These are phyloP conservation scores for Fagus sylvatica DNA, from an alignment of 306 rosid genomes.

Conservation along the genomic window DNA sequence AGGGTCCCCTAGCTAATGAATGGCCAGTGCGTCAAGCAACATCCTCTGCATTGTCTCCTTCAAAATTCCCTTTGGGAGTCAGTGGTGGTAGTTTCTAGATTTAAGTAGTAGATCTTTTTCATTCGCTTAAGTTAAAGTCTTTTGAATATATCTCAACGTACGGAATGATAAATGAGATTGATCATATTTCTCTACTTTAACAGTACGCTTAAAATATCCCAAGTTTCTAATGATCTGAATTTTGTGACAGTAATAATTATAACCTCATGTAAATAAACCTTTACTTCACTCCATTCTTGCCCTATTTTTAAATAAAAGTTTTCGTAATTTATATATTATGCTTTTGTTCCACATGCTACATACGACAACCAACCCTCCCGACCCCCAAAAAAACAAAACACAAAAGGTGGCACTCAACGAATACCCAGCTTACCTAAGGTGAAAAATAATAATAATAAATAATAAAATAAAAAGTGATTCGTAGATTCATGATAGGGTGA, in stretches of 20 bases:
- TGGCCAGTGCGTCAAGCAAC: slow-evolving; percentile 83
- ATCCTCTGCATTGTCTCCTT: slow-evolving; percentile 59
- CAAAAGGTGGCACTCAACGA: too few species aligned
- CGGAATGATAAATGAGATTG: slow-evolving; percentile 49
- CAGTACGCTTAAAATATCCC: slow-evolving; percentile 12
- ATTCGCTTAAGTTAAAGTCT: slow-evolving; percentile 20
- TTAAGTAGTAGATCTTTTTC: slow-evolving; percentile 31
- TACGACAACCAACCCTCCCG: too few species aligned
- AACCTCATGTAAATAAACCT: neutral
- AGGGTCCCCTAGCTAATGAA: slow-evolving; percentile 13
- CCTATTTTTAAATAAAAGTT: neutral
- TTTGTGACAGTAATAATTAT: neutral
- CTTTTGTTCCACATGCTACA: neutral
- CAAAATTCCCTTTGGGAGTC: slow-evolving; percentile 29
- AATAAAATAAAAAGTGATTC: neutral
- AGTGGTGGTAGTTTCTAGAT: slow-evolving; percentile 27
- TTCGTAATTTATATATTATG: neutral
- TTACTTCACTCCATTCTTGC: neutral
- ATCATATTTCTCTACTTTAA: slow-evolving; percentile 45
- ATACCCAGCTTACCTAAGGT: too few species aligned
- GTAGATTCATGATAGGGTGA: too few species aligned
- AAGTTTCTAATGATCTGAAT: slow-evolving; percentile 4
- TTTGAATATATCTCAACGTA: slow-evolving; percentile 37
- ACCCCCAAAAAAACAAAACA: too few species aligned
- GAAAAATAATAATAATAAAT: neutral